These are phyloP conservation scores for Didymella pomorum DNA, from an alignment of 2,329 filamentous ascomycete genomes.

Conservation along the genomic window DNA sequence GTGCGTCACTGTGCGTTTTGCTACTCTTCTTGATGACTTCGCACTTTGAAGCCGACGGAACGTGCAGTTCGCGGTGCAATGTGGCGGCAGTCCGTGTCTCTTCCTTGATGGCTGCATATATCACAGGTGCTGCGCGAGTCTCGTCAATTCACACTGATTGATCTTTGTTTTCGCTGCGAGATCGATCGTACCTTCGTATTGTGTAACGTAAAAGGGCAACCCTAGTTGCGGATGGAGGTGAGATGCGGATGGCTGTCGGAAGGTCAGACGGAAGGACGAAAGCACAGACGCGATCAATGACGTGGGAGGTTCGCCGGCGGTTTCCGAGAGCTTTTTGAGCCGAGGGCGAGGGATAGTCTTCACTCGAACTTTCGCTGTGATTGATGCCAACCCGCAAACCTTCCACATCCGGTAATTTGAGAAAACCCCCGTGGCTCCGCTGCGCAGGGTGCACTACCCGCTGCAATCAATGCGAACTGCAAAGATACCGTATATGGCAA, in stretches of 20 bases:
- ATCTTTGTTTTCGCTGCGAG: not conserved
- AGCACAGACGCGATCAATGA: conserved; percentile 5
- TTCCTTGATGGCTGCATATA: not conserved
- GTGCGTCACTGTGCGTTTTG: not conserved
- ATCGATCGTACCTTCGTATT: conserved; percentile 13
- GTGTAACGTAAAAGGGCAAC: conserved; percentile 18
- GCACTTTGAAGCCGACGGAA: not conserved
- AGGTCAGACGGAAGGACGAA: conserved; percentile 12
- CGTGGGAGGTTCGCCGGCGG: conserved; percentile 6
- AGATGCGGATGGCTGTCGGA: no score
- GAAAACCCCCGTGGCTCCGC: not conserved
- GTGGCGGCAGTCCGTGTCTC: not conserved
- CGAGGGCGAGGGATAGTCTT: not conserved
- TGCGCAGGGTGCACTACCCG: conserved; percentile 1
- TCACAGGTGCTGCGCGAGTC: not conserved
- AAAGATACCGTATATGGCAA: conserved; percentile 3
- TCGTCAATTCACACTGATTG: conserved; percentile 12
- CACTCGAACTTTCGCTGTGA: conserved; percentile 1
- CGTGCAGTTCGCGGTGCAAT: not conserved
- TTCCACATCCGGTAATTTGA: conserved; percentile 1
- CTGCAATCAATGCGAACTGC: not conserved
- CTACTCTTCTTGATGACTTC: not conserved
- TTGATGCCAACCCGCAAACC: not conserved
- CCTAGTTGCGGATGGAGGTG: conserved; percentile 12
- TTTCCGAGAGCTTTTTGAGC: conserved; percentile 7